Evolutionary conservation across 2,329 filamentous ascomycete genomes (phyloP), one percentile per base, ranked within the genome.

Genomic region (Botrytis pseudocinerea): DNA sequence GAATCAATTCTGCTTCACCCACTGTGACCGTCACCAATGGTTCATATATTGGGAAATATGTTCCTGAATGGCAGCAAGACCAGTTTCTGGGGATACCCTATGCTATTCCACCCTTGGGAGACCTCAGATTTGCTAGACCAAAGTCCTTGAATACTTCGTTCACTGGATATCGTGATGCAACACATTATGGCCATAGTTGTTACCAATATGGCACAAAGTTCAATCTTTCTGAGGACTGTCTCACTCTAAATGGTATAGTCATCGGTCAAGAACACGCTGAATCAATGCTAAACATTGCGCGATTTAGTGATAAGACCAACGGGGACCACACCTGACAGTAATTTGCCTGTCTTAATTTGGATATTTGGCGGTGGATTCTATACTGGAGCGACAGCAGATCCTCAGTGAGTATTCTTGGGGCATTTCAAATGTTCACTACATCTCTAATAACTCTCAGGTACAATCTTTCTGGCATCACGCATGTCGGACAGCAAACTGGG

Each of bases 401-500:
- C 85, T 8, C 85, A 89, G 71, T 71, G 20, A 71, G 70, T 32
- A 38, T 46, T 38, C 35, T 25, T 2, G n/a, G 22, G 2, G 8
- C 12, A 35, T 64, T 28, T 38, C 10, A 18, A 16, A 35, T 32
- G 8, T 18, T 54, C 4, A 14, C 12, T 10, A 42, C 14, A 20
- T 3, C 25, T 20, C 35, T 71, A 28, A 71, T 2, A 22, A 25
- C 25, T 42, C 5, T 18, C 42, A 71, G 69, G n/a, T 92, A 92
- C 79, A 92, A 92, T 77, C 83, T 91, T 51, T 89, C 87, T 35
- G 88, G 86, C 65, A 87, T 92, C 64, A 87, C 92, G 10, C 81
- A 85, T 62, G 84, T 86, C 40, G 84, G 86, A 10, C 84, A 86
- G 59, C 81, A 85, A 5, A 84, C 88, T 35, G 83, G 83, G 59